Percentiles rank a stretch among this genome's conserved stretches.
These are phyloP conservation scores for Crithidia bombi DNA, from an alignment of 208 protist species.

Conservation along the genomic window DNA sequence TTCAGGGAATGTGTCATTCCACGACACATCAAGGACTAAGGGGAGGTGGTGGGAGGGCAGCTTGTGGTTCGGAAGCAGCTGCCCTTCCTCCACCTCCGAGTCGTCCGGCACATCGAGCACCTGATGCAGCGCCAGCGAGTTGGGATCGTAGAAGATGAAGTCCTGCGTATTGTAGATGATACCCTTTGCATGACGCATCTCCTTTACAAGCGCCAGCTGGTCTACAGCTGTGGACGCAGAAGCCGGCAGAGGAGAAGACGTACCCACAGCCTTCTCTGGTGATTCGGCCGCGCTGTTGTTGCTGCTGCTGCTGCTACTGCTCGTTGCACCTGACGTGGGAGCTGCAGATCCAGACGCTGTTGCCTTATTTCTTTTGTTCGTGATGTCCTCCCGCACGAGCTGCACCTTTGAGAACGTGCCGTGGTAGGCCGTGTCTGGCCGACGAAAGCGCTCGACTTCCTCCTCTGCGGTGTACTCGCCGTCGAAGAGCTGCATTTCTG, in stretches of 20 bases:
- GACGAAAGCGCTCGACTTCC: slow-evolving; percentile 45
- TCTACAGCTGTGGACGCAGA: slow-evolving; percentile 13
- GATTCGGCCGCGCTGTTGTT: background rate
- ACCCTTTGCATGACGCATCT: slow-evolving; percentile 37
- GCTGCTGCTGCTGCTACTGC: background rate
- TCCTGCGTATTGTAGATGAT: slow-evolving; percentile 76
- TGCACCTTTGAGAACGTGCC: slow-evolving; percentile 37
- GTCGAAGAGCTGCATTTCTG: slow-evolving; percentile 41
- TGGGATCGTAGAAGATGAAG: slow-evolving; percentile 86
- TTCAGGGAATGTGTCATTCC: slow-evolving; percentile 74
- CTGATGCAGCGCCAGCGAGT: slow-evolving; percentile 72
- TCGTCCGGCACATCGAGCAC: slow-evolving; percentile 82
- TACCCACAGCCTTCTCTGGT: background rate
- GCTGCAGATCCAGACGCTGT: background rate
- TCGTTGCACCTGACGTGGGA: background rate
- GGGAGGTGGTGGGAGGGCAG: slow-evolving; percentile 85
- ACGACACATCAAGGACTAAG: slow-evolving; percentile 83
- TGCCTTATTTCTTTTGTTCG: background rate
- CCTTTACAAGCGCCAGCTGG: slow-evolving; percentile 42
- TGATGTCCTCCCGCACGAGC: slow-evolving; percentile 37
- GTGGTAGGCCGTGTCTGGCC: slow-evolving; percentile 30
- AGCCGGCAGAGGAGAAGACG: background rate
- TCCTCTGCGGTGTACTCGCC: slow-evolving; percentile 39
- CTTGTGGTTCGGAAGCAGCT: slow-evolving; percentile 70
- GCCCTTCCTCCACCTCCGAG: slow-evolving; percentile 45